Conservation (phyloP, 768 basidiomycete genomes). For the Hydnomerulius pinastri region DNA sequence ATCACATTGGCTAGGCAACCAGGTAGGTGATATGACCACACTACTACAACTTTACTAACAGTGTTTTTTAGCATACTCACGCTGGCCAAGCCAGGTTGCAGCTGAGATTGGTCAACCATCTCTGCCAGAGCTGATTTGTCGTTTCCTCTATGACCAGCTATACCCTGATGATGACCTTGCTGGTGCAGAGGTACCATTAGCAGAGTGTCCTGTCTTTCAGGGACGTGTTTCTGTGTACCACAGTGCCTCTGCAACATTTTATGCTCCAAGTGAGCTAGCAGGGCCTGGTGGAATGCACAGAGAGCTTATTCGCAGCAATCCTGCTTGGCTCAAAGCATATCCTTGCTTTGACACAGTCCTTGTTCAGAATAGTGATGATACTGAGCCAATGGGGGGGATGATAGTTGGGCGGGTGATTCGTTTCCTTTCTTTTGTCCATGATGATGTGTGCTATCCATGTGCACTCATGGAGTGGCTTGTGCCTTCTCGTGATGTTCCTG, state of each 20-base stretch:
- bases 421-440: slow-evolving; percentile 7
- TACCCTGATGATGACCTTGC: not conserved
- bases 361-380: not conserved
- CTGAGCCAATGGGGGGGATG: not conserved
- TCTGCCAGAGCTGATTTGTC: not conserved
- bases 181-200: slow-evolving; percentile 1
- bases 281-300: slow-evolving; percentile 8
- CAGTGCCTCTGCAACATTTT: slow-evolving; percentile 5
- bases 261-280: slow-evolving; percentile 6
- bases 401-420: not conserved
- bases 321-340: not conserved
- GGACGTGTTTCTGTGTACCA: not conserved
- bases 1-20: not conserved
- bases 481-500: not conserved
- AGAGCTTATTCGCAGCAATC: slow-evolving; percentile 1
- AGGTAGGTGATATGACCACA: too few species aligned
- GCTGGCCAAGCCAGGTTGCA: not conserved
- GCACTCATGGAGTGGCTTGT: slow-evolving; percentile 5
- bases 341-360: slow-evolving; percentile 10
- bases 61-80: not conserved
- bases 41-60: not conserved
- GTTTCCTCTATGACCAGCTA: slow-evolving; percentile 6
- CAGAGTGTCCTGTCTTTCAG: slow-evolving; percentile 11
- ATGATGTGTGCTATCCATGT: not conserved
- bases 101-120: not conserved